These are phyloP conservation scores for Aschersonia sp. DNA, from an alignment of 2,329 filamentous ascomycete genomes.

Conservation along the genomic window DNA sequence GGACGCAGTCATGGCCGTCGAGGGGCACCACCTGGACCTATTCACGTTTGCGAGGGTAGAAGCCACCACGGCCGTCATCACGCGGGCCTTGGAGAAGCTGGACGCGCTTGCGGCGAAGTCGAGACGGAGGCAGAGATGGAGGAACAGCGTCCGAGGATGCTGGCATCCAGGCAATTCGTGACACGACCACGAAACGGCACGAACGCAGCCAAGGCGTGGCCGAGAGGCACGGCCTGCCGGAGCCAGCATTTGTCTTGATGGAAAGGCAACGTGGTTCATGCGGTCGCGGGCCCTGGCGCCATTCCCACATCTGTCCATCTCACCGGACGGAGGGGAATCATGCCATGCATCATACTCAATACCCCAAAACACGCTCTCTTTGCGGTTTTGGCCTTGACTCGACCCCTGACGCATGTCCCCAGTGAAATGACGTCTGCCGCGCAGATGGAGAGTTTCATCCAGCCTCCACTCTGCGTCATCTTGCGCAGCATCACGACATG, in stretches of 20 bases:
- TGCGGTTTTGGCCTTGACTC: background rate
- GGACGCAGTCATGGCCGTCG: slow-evolving; percentile 27
- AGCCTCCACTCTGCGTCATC: background rate
- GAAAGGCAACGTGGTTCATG: too few relatives aligned
- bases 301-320: too few relatives aligned
- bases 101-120: background rate
- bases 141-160: background rate
- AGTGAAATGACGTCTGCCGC: slow-evolving; percentile 2
- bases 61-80: slow-evolving; percentile 13
- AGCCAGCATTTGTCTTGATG: too few relatives aligned
- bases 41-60: slow-evolving; percentile 19
- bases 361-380: too few relatives aligned
- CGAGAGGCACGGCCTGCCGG: too few relatives aligned
- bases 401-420: background rate
- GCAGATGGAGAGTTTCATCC: background rate
- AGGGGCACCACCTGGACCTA: slow-evolving; percentile 37
- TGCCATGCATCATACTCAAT: too few relatives aligned
- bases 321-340: too few relatives aligned
- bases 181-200: too few relatives aligned
- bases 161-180: background rate
- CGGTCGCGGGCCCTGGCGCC: too few relatives aligned
- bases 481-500: background rate
- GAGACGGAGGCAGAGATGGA: background rate
- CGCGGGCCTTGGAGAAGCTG: slow-evolving; percentile 5
- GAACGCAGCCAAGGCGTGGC: too few relatives aligned